Evolutionary conservation across 148 eudicot genomes (phyloP).

Genomic region (Diospyros kaki): DNA sequence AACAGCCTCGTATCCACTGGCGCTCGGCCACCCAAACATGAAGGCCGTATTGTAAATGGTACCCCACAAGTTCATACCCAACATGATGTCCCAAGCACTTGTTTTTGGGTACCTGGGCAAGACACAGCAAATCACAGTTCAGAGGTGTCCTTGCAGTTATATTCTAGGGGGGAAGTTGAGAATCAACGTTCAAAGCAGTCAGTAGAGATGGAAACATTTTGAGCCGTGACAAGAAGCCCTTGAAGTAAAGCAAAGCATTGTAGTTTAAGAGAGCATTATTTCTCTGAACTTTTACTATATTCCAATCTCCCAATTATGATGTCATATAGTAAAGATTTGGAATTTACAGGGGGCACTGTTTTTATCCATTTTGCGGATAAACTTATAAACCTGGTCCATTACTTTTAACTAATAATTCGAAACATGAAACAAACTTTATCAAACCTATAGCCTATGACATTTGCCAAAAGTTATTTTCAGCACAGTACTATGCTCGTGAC

Average conservation of each 20-base stretch:
- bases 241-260: background rate
- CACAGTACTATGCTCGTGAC: too few species aligned
- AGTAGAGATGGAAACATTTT: background rate
- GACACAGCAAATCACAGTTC: background rate
- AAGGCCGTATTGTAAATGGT: constrained; percentile 75
- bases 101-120: constrained; percentile 82
- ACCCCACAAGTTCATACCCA: constrained; percentile 98
- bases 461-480: too few species aligned
- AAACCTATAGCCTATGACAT: too few species aligned
- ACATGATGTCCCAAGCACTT: constrained; percentile 93
- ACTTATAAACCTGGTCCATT: too few species aligned
- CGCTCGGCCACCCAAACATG: constrained; percentile 96
- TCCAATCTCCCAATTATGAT: background rate
- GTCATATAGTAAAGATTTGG: background rate
- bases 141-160: background rate
- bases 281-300: background rate
- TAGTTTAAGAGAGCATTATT: background rate
- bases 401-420: too few species aligned
- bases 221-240: background rate
- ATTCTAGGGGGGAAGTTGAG: background rate
- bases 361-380: too few species aligned
- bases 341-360: too few species aligned
- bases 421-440: too few species aligned
- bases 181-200: background rate
- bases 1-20: constrained; percentile 84